Conservation (phyloP, 2,329 filamentous ascomycete species). For the Penicillium corylophilum region DNA sequence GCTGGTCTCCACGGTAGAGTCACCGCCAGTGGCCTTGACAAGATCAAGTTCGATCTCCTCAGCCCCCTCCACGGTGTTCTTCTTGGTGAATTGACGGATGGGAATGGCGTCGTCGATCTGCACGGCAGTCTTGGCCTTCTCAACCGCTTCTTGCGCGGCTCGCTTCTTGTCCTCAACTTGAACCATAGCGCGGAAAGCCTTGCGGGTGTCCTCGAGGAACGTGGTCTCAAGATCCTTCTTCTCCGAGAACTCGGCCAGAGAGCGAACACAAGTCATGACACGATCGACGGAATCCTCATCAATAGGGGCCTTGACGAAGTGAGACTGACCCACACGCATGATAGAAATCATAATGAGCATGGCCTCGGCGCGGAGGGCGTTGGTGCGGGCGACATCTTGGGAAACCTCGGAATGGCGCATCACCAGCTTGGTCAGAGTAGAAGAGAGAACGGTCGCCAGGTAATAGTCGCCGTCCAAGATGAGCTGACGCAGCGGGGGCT, state of each 20-base stretch:
- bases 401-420: conserved; percentile 97
- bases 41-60: conserved; percentile 88
- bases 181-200: conserved; percentile 96
- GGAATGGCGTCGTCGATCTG: conserved; percentile 94
- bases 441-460: conserved; percentile 89
- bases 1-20: conserved; percentile 78
- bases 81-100: conserved; percentile 90
- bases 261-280: conserved; percentile 95
- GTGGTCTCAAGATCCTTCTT: conserved; percentile 89
- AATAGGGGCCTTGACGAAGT: conserved; percentile 95
- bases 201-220: conserved; percentile 90
- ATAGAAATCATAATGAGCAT: conserved; percentile 99
- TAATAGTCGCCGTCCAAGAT: conserved; percentile 98
- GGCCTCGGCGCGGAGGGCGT: conserved; percentile 89
- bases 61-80: conserved; percentile 75
- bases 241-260: conserved; percentile 82
- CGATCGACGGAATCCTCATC: conserved; percentile 98
- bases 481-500: conserved; percentile 88
- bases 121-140: conserved; percentile 89
- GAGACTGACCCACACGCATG: conserved; percentile 95
- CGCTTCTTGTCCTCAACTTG: conserved; percentile 97
- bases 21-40: conserved; percentile 90
- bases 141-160: conserved; percentile 85
- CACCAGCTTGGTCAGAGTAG: conserved; percentile 92
- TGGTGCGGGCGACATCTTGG: conserved; percentile 78